Evolutionary conservation across 805 yeast genomes (phyloP), one percentile per base, ranked within the genome.

Genomic region (Kodamaea fukazawae): DNA sequence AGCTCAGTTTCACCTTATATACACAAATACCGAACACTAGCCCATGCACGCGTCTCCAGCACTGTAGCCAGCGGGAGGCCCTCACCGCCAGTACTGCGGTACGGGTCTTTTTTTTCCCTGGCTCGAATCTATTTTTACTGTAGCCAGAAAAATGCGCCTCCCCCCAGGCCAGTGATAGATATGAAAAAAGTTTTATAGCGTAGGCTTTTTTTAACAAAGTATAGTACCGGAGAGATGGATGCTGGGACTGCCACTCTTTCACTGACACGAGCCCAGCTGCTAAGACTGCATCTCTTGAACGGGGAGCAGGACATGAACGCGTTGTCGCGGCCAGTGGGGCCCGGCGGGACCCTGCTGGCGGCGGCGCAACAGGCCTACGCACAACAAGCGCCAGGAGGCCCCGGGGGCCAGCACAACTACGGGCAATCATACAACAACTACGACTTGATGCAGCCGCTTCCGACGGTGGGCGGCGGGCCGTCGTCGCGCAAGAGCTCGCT

Each of bases 401-500:
- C 13, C 36, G 10, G 14, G 29, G 26, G 20, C 9, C 10, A 20
- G 5, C 7, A 5, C 23, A 20, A 20, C 23, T 41, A 43, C 27
- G 41, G 34, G 12, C 49, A 41, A 30, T 42, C 31, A 26, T 42
- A 39, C 45, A 38, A 54, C 36, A 58, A 58, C 40, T 57, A 60
- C 34, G 65, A 59, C 34, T 38, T 60, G 29, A 44, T 60, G 51
- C 50, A 60, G 3, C 61, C 63, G 32, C 43, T 42, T 28, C 47
- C 44, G 14, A 42, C 48, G 34, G 40, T 32, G 26, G 38, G 36
- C 23, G 23, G 23, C 8, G 38, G 38, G 29, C 18, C 46, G n/a
- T 47, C 51, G n/a, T 50, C 62, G 31, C 42, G 73, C 11, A 65
- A 63, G 38, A 65, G 68, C 6, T 64, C 71, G 18, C 46, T 67